Base-by-base conservation (phyloP, 164 flowering plant genomes). In the Dillenia suffruticosa region DNA sequence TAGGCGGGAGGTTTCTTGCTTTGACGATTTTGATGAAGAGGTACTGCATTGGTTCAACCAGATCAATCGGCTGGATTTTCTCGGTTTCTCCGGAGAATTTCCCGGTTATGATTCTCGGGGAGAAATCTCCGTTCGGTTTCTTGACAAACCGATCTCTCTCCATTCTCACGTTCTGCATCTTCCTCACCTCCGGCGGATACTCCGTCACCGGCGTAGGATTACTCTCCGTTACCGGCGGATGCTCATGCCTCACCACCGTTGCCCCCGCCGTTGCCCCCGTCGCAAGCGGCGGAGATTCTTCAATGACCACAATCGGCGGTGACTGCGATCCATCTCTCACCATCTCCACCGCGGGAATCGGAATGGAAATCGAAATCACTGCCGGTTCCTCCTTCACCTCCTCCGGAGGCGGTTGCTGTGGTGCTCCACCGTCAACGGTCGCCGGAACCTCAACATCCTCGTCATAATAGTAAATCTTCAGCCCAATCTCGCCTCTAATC, bases 41-140 rank as follows among this genome's bases (percentile, higher is more conserved):
- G 58, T 89, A 94, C 66, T 73, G 84, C 97, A 91, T 86, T 11
- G 96, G 93, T 67, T 94, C 97, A 8, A 94, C 98, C 3, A 94
- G 81, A 70, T 82, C 85, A 66, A 72, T 81, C 5, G 83, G 68
- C 51, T 75, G 74, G 11, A 63, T 64, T 51, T 79, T 72, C 53
- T 87, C 88, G 9, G 66, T 15, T n/a, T 73, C 74, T 12, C 69
- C 54, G 17, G 69, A 5, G 54, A 68, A 69, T 44, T 62, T 72
- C 10, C 70, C 68, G 32, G 71, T 6, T 32, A 88, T 90, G 9
- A 78, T 76, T 44, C 54, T 71, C 17, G 96, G 92, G 7, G 88
- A 62, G 67, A 56, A 92, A 0, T 90, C 92, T 12, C 82, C 80
- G 48, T 60, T 73, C 4, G 81, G 70, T 46, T 72, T 68, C 59